These are phyloP conservation scores for Saccharomycopsis sp. DNA, from an alignment of 805 yeast genomes.

Conservation along the genomic window DNA sequence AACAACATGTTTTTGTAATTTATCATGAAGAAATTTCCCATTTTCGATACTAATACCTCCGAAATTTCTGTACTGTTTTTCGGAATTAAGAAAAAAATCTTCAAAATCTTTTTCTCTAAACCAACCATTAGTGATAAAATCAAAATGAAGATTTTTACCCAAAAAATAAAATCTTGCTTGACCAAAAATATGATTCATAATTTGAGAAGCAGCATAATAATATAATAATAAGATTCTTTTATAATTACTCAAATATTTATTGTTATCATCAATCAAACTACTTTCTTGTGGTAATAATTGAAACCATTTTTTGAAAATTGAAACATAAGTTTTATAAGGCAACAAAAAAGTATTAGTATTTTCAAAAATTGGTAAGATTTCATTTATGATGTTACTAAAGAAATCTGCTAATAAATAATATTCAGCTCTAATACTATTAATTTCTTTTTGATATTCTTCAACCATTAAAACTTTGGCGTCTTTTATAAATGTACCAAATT, in stretches of 20 bases:
- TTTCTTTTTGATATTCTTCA: neutral
- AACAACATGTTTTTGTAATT: neutral
- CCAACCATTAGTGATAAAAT: neutral
- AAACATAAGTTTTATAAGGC: neutral
- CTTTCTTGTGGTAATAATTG: constrained; percentile 4
- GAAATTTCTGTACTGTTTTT: neutral
- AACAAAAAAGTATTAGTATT: neutral
- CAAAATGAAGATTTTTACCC: neutral
- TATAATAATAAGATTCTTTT: constrained; percentile 4
- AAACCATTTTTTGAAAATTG: constrained; percentile 1
- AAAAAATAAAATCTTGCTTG: constrained; percentile 4
- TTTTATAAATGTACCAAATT: constrained; percentile 4
- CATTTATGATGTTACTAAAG: neutral
- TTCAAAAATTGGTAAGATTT: neutral
- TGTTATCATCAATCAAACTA: constrained; percentile 2
- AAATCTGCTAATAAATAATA: constrained; percentile 1
- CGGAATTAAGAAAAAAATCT: neutral
- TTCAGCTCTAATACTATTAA: constrained; percentile 1
- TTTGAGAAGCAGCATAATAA: constrained; percentile 3
- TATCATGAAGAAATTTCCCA: neutral
- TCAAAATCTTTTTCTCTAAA: constrained; percentile 6
- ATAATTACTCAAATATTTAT: neutral
- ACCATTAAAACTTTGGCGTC: neutral
- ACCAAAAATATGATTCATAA: neutral
- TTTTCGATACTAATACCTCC: neutral